Conservation (phyloP, 2,329 filamentous ascomycete genomes). For the Colletotrichum sp. region DNA sequence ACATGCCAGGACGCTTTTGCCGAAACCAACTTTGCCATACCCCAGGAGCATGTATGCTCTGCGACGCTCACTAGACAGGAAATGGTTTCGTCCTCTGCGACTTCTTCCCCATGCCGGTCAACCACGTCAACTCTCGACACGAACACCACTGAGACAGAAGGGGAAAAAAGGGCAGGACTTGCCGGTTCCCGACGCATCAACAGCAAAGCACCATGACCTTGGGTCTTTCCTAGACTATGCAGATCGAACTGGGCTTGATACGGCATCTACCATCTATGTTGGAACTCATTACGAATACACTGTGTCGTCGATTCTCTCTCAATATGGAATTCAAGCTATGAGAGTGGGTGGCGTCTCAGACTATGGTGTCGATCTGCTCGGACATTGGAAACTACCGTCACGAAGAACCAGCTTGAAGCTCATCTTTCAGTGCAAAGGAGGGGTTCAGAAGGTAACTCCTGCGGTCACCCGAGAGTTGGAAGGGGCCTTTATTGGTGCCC, state of each 20-base stretch:
- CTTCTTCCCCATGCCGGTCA: background rate
- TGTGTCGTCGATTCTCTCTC: slow-evolving; percentile 58
- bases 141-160: background rate
- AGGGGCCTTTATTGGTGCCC: slow-evolving; percentile 77
- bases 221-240: slow-evolving; percentile 70
- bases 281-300: slow-evolving; percentile 83
- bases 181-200: slow-evolving; percentile 50
- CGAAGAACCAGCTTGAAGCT: slow-evolving; percentile 46
- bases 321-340: slow-evolving; percentile 67
- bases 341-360: slow-evolving; percentile 72
- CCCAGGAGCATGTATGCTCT: background rate
- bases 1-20: background rate
- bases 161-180: slow-evolving; percentile 1
- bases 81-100: background rate
- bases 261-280: slow-evolving; percentile 64
- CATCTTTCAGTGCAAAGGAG: slow-evolving; percentile 73
- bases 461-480: slow-evolving; percentile 75
- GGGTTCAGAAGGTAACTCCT: slow-evolving; percentile 57
- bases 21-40: no score
- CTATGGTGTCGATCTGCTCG: slow-evolving; percentile 76
- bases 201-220: slow-evolving; percentile 65
- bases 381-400: slow-evolving; percentile 68
- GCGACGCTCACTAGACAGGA: background rate
- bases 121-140: background rate
- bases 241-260: slow-evolving; percentile 57